Evolutionary conservation across 371 early-diverging fungal genomes (phyloP), one percentile per base, ranked within the genome.

Genomic region (Mycotypha africana): DNA sequence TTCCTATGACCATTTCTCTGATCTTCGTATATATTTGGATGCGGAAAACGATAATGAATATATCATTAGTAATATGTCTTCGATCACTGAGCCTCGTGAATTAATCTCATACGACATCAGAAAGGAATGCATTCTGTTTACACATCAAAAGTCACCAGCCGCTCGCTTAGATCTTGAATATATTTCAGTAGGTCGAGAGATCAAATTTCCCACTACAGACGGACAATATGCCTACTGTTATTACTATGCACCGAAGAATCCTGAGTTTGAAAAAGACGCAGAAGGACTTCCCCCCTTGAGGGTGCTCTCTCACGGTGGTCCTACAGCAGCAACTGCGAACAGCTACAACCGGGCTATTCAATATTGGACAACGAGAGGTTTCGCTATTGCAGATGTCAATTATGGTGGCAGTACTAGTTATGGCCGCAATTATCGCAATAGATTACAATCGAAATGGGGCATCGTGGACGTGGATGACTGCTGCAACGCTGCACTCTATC

Each of bases 291-390:
- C 89, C 12, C 88, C 89, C 14, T 59, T 87, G 23, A 67, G 83
- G 20, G 80, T 86, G 11, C 45, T 83, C 21, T 75, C 76, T 25
- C 89, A 89, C 39, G 89, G 89, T 22, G 89, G 89, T 0, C 89
- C 89, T 2, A 87, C 86, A 2, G 17, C 60, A 1, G 47, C 57
- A 0, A 58, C 65, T 0, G 28, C 24, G 31, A 55, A 72, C 5
- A 51, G 66, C 30, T 71, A 79, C 34, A 57, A 47, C 35, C 70
- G 69, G 41, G 45, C 47, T 17, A 74, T 85, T 49, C 82, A 84
- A 48, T 89, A 74, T 62, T 89, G 85, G 79, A 87, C 87, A 4
- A 78, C 81, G 4, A 85, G 89, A 15, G 89, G 89, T 0, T 83
- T 84, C 39, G 89, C 83, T 0, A 67, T 84, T 25, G 82, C 69